Base-by-base conservation (phyloP, 2,329 filamentous ascomycete genomes). In the Magnaporthiopsis rhizophila region DNA sequence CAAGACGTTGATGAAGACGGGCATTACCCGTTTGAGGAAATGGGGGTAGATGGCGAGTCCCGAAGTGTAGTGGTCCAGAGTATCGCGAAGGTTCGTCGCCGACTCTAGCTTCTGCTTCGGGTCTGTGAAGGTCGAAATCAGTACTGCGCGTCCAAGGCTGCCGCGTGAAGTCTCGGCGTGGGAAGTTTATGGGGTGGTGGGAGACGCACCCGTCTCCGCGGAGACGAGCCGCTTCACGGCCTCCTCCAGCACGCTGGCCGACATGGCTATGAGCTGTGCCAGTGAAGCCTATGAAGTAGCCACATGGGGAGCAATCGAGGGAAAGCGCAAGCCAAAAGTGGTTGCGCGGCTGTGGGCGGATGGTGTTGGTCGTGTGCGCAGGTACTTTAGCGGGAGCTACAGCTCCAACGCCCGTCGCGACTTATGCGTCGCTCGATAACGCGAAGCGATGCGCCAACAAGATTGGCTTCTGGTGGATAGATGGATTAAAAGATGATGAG, bases 1-100 rank as follows among this genome's bases (percentile, higher is more conserved):
- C 62, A 99, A 80, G 64, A 97, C 91, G 74, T 85, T 87, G 73
- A 95, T 85, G 78, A 98, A 95, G 45, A 96, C 86, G 56, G 95
- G 95, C 79, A 98, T 89, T 71, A 97, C 83, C 77, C 91, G 91
- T 73, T 91, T 86, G 66, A 99, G 83, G 74, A 99, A 98, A 62
- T 85, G 82, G 34, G 85, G 78, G 75, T 98, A 99, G 36, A 66
- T 59, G 71, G 87, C 87, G 64, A 85, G 82, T 63, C 90, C 88
- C 71, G 86, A 86, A 64, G 89, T 92, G 79, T 95, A 96, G 72
- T 92, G 85, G 69, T 99, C 96, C 69, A 98, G 88, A 71, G 86
- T 92, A 78, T 99, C 96, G 74, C 95, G 91, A 71, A 99, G 82
- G 69, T 93, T 89, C 63, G 89, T 87, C 67, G 94, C 92, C 68